Conservation (phyloP, 2,329 filamentous ascomycete species). For the Dothistroma septosporum region DNA sequence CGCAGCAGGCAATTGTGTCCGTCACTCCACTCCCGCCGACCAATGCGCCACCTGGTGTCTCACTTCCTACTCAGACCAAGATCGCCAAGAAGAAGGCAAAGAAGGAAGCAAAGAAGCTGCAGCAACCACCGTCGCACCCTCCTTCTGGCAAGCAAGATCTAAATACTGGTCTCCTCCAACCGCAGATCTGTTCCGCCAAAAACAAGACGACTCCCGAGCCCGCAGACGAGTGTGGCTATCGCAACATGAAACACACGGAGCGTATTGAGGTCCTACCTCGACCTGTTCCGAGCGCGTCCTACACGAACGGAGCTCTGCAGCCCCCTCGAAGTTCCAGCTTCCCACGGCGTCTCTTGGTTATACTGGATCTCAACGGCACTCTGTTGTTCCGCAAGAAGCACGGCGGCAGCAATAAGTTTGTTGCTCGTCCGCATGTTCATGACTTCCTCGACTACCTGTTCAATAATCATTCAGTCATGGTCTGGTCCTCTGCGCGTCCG, state of each 20-base stretch:
- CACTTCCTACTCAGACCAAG: background rate
- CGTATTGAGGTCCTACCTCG: conserved; percentile 15
- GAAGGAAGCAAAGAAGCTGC: background rate
- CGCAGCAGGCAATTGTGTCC: background rate
- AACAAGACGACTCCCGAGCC: background rate
- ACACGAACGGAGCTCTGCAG: conserved; percentile 18
- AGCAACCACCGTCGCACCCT: background rate
- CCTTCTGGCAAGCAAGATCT: background rate
- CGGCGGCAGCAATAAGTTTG: conserved; percentile 26
- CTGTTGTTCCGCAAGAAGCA: conserved; percentile 66
- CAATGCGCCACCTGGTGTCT: background rate
- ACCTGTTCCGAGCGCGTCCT: conserved; percentile 23
- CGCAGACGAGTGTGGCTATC: background rate
- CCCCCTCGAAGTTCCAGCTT: conserved; percentile 7
- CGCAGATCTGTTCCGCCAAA: background rate
- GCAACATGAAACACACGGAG: conserved; percentile 1
- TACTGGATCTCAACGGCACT: conserved; percentile 92
- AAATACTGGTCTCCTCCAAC: background rate
- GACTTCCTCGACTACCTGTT: conserved; percentile 72
- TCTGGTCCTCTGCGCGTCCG: conserved; percentile 84
- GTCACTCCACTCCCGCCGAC: background rate
- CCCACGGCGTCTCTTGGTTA: conserved; percentile 60
- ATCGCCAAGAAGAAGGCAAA: background rate
- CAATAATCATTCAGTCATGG: conserved; percentile 69
- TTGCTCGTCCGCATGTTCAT: conserved; percentile 61